These are phyloP conservation scores for Flaveria linearis DNA, from an alignment of 129 eudicot genomes.

Conservation along the genomic window DNA sequence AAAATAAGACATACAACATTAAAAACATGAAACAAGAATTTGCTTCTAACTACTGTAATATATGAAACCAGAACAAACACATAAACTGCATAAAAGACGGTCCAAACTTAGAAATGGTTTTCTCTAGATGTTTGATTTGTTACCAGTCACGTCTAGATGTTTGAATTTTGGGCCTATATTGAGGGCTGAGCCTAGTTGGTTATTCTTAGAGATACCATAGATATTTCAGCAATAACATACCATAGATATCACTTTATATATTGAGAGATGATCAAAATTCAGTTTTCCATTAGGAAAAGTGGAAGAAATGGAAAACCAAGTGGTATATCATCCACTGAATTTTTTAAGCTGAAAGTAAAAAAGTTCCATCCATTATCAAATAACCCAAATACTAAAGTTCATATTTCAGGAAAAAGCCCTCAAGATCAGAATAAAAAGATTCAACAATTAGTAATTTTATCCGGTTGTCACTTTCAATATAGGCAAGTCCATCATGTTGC, in stretches of 20 bases:
- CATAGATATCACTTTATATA: neutral
- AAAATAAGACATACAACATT: constrained; percentile 7
- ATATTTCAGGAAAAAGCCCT: neutral
- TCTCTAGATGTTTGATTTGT: too few relatives aligned
- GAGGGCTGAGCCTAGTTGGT: too few relatives aligned
- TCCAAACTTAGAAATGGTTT: too few relatives aligned
- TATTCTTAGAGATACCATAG: too few relatives aligned
- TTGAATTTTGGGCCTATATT: too few relatives aligned
- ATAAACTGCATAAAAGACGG: too few relatives aligned
- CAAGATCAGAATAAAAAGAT: neutral
- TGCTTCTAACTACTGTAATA: neutral
- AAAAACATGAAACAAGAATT: neutral
- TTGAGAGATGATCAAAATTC: neutral
- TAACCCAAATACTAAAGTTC: too few relatives aligned
- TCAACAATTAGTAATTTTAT: neutral
- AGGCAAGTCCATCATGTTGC: neutral
- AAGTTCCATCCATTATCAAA: neutral
- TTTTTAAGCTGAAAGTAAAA: neutral
- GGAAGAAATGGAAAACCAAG: neutral
- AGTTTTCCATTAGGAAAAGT: neutral
- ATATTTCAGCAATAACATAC: neutral
- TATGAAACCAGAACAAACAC: neutral
- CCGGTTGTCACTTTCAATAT: neutral
- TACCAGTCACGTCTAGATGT: too few relatives aligned
- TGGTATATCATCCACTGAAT: neutral